phyloP scores from a whole-genome alignment of 2,329 filamentous ascomycete genomes.

The Sporothrix euskadiensis region DNA sequence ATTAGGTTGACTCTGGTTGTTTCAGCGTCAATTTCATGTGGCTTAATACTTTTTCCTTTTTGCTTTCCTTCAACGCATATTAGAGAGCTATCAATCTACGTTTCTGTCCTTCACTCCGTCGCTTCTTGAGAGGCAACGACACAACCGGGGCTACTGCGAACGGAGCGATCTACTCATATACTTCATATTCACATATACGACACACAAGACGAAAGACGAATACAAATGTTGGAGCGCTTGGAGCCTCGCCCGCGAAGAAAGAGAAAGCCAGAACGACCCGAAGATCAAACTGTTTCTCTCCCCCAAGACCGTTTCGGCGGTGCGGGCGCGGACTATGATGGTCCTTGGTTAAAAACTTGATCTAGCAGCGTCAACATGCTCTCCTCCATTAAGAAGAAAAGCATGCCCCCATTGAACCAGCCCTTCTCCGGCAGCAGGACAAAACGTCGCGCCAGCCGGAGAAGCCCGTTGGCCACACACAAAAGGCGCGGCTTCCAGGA shows the following conservation, averaged over 20 bases:
- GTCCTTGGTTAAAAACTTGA: constrained; percentile 33
- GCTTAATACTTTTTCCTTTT: background rate
- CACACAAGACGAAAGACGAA: no score
- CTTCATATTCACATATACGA: no score
- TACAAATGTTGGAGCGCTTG: constrained; percentile 38
- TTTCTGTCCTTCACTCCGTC: background rate
- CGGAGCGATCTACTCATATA: no score
- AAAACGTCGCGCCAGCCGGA: constrained; percentile 21
- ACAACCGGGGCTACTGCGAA: no score
- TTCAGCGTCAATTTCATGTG: background rate
- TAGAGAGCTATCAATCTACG: background rate
- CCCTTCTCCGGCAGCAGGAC: background rate
- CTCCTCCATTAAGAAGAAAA: background rate
- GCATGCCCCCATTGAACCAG: background rate
- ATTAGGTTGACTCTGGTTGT: background rate
- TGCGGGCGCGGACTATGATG: constrained; percentile 42
- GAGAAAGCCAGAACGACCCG: constrained; percentile 6
- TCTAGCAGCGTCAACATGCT: constrained; percentile 36
- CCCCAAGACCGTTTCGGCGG: constrained; percentile 19
- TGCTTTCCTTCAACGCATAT: background rate
- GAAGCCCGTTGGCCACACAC: background rate
- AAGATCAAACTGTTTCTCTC: background rate
- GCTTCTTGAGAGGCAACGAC: no score
- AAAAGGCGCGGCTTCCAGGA: background rate
- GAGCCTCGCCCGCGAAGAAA: constrained; percentile 39